Evolutionary conservation across 2,329 filamentous ascomycete species (phyloP).

Genomic region (Ceratocystis cacaofunesta): DNA sequence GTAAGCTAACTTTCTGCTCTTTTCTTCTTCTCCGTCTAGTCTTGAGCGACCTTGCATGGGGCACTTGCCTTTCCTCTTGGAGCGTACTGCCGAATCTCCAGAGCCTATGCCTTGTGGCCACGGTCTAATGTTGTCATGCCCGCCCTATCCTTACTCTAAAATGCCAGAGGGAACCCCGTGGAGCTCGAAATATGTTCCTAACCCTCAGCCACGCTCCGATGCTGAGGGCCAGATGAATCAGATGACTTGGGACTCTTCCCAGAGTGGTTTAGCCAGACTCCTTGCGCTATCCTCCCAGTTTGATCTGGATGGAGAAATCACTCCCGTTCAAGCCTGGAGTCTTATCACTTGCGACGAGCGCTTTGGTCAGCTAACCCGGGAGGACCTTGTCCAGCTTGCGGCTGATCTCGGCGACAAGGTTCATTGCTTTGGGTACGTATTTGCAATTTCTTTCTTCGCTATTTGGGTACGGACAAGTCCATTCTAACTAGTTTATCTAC

Average conservation of each 20-base stretch:
- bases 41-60: conserved; percentile 90
- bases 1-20: conserved; percentile 9
- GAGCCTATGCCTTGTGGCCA: conserved; percentile 58
- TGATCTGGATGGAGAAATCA: conserved; percentile 78
- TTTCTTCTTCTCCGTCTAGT: conserved; percentile 34
- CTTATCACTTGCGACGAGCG: conserved; percentile 60
- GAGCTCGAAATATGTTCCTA: conserved; percentile 30
- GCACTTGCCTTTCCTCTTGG: conserved; percentile 67
- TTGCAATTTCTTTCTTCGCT: conserved; percentile 6
- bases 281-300: conserved; percentile 72
- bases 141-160: conserved; percentile 48
- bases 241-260: conserved; percentile 66
- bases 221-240: conserved; percentile 34
- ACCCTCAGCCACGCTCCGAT: conserved; percentile 19
- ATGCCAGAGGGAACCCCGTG: conserved; percentile 38
- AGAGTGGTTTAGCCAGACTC: conserved; percentile 62
- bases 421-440: conserved; percentile 77
- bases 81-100: conserved; percentile 23
- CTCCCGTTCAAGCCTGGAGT: conserved; percentile 88
- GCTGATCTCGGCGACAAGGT: conserved; percentile 66
- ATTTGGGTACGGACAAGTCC: not conserved
- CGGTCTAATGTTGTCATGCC: conserved; percentile 83
- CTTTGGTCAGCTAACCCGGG: conserved; percentile 46
- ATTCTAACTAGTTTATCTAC: conserved; percentile 10
- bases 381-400: conserved; percentile 58